These are phyloP conservation scores for Angophora floribunda DNA, from an alignment of 345 rosid species.

Conservation along the genomic window DNA sequence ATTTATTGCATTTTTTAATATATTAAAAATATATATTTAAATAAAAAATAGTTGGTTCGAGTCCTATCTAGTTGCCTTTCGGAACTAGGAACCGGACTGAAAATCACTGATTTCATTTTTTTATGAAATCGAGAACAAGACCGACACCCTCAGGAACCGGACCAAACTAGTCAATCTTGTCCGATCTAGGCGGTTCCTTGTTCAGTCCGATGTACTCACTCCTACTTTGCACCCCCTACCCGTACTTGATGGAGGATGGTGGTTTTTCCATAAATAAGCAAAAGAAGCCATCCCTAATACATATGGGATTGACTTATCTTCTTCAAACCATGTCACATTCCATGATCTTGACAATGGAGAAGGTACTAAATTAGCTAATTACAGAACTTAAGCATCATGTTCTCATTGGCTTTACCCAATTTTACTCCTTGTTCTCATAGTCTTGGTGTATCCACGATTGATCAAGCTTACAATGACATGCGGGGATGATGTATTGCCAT, in stretches of 20 bases:
- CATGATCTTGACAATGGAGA: background rate
- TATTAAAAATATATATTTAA: too few relatives aligned
- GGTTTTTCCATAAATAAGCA: background rate
- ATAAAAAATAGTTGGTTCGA: too few relatives aligned
- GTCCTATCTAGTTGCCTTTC: too few relatives aligned
- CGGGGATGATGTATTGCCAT: constrained; percentile 59
- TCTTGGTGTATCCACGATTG: background rate
- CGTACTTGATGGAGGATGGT: background rate
- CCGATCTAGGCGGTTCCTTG: too few relatives aligned
- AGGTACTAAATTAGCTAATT: background rate
- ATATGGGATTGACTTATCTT: background rate
- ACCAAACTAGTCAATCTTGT: too few relatives aligned
- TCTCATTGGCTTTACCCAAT: background rate
- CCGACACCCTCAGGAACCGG: too few relatives aligned
- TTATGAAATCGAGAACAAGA: too few relatives aligned
- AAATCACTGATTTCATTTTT: too few relatives aligned
- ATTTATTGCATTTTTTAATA: too few relatives aligned
- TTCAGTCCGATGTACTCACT: too few relatives aligned
- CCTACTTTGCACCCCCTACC: too few relatives aligned
- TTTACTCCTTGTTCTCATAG: background rate
- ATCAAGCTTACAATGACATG: background rate
- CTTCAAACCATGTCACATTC: background rate
- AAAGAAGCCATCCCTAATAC: background rate
- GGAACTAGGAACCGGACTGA: too few relatives aligned
- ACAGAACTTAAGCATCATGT: background rate